Evolutionary conservation across 495 filamentous ascomycete genomes (phyloP), one percentile per base, ranked within the genome.

Genomic region (Aspergillus carlsbadensis): DNA sequence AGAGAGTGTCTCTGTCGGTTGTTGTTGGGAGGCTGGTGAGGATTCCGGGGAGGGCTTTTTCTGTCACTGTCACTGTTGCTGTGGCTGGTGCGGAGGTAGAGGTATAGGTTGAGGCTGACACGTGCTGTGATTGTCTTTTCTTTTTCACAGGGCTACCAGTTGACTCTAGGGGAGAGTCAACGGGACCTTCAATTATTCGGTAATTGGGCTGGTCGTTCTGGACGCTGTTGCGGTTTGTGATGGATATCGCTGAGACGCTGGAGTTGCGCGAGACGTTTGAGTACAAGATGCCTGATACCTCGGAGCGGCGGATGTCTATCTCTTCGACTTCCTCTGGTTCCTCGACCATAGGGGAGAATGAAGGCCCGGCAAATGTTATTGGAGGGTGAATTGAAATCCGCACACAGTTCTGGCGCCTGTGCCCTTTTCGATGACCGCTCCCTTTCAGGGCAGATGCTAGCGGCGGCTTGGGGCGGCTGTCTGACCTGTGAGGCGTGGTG

Each of bases 311-410:
- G 5, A 35, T 61, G 29, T 71, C 68, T 3, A 68, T 26, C 15
- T 71, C 71, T 37, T 76, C 72, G 0, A 61, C 54, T 42, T 76
- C 75, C 31, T 74, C 63, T 18, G 57, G 61, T 39, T 73, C 74
- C 61, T 77, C 72, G 5, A 67, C 64, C 22, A 65, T 77, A 6
- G 73, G 70, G 18, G 72, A 70, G 54, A 73, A 77, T 5, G 61
- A 45, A 13, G 68, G 53, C 13, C 68, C 64, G 0, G 69, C 65
- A 26, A 79, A 76, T 5, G 69, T 72, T 34, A 74, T 61, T 0
- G 75, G 68, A 0, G 74, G 74, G 21, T 77, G 67, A 10, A 78
- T 76, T 0, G 79, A 79, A 34, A 80, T 78, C 26, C 78, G 75
- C 3, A 81, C 74, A 45, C 73, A 79, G 42, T 79, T 78, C 20